These are phyloP conservation scores for Calocera viscosa DNA, from an alignment of 768 basidiomycete species.

Conservation along the genomic window DNA sequence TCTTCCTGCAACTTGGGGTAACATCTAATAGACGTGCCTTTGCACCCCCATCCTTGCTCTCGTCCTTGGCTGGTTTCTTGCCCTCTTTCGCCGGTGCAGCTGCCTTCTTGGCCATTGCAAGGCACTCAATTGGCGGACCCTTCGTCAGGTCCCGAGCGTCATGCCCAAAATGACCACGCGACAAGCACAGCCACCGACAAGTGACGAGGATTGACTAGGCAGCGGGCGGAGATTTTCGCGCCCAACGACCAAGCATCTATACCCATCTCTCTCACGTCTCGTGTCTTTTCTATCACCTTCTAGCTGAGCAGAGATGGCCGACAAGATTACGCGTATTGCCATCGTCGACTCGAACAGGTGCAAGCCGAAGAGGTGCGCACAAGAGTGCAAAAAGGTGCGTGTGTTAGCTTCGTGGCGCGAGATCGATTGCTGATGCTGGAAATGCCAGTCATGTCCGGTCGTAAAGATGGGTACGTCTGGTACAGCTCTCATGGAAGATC, in stretches of 20 bases:
- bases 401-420: constrained; percentile 13
- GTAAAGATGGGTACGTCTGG: constrained; percentile 91
- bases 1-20: background rate
- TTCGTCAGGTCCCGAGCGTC: background rate
- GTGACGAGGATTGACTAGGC: background rate
- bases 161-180: background rate
- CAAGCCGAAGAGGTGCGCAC: constrained; percentile 92
- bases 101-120: constrained; percentile 1
- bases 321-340: constrained; percentile 96
- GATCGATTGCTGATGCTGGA: constrained; percentile 11
- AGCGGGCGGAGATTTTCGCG: background rate
- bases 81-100: background rate
- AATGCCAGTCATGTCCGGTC: constrained; percentile 71
- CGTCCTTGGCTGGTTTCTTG: background rate
- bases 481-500: no score
- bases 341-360: constrained; percentile 86
- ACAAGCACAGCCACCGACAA: background rate
- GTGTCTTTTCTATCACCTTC: background rate
- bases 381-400: constrained; percentile 91
- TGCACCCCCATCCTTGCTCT: background rate
- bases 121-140: background rate
- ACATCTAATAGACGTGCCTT: background rate
- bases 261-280: background rate
- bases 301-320: constrained; percentile 43
- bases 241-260: background rate